These are phyloP conservation scores for Abrus pulchellus DNA, from an alignment of 306 rosid genomes.

Conservation along the genomic window DNA sequence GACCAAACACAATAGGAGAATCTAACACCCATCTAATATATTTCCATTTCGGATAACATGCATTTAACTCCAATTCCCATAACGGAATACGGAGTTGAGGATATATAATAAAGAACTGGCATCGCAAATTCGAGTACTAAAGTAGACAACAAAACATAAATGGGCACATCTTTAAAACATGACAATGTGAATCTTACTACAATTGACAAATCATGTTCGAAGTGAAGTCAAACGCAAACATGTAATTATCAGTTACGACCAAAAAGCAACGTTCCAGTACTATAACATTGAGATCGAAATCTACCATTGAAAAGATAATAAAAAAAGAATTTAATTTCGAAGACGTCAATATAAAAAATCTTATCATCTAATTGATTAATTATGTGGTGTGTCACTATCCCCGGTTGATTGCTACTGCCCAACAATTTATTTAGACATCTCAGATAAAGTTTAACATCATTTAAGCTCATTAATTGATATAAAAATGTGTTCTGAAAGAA, in stretches of 20 bases:
- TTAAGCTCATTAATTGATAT: too few species aligned
- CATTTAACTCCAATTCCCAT: not conserved
- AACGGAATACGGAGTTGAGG: not conserved
- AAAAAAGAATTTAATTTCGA: not conserved
- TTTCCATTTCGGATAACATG: not conserved
- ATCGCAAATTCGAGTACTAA: not conserved
- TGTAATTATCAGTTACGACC: too few species aligned
- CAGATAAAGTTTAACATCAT: too few species aligned
- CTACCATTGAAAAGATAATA: not conserved
- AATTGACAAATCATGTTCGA: not conserved
- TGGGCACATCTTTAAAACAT: not conserved
- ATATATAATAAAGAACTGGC: not conserved
- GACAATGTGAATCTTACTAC: not conserved
- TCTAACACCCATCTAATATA: not conserved
- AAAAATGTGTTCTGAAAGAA: too few species aligned
- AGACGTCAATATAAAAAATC: too few species aligned
- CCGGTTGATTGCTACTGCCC: too few species aligned
- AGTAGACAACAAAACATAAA: not conserved
- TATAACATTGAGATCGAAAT: not conserved
- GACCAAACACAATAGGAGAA: slow-evolving; percentile 1
- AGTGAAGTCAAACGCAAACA: slow-evolving; percentile 6
- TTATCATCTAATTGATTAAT: too few species aligned
- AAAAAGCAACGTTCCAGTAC: not conserved
- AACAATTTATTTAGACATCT: too few species aligned
- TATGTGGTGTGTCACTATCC: too few species aligned